phyloP scores from a whole-genome alignment of 2,329 filamentous ascomycete genomes.

The Hawksworthiomyces lignivorus region DNA sequence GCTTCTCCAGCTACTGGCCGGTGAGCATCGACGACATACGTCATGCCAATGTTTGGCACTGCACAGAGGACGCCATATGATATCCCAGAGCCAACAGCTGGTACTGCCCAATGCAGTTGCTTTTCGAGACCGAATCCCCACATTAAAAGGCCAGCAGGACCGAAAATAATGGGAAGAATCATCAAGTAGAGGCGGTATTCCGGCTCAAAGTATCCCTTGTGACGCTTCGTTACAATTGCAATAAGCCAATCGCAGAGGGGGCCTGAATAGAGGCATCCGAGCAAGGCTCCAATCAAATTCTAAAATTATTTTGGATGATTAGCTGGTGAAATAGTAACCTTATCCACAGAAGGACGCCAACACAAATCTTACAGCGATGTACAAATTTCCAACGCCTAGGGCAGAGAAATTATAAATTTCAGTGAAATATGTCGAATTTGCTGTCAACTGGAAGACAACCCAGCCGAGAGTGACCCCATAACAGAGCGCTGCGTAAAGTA shows the following conservation, averaged over 20 bases:
- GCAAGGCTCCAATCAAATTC: background rate
- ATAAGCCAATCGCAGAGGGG: background rate
- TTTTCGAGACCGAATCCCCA: background rate
- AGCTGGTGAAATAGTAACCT: no score
- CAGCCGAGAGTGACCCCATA: background rate
- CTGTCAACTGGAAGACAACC: background rate
- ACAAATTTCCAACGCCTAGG: background rate
- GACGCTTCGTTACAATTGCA: background rate
- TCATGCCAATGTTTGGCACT: background rate
- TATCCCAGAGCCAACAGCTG: background rate
- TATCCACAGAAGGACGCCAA: no score
- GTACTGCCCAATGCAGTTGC: background rate
- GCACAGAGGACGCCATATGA: background rate
- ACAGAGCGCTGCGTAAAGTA: background rate
- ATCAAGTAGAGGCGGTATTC: background rate
- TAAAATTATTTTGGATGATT: no score
- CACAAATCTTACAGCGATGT: background rate
- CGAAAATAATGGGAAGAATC: background rate
- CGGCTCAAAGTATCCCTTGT: background rate
- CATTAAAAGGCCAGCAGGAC: background rate
- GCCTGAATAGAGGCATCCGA: background rate
- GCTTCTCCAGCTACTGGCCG: background rate
- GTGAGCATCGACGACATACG: background rate
- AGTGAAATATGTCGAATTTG: background rate
- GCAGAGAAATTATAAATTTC: background rate